Percentiles rank a stretch among this genome's conserved stretches.
Evolutionary conservation across 257 asterid genomes (phyloP).

Genomic region (Ocimum tenuiflorum): DNA sequence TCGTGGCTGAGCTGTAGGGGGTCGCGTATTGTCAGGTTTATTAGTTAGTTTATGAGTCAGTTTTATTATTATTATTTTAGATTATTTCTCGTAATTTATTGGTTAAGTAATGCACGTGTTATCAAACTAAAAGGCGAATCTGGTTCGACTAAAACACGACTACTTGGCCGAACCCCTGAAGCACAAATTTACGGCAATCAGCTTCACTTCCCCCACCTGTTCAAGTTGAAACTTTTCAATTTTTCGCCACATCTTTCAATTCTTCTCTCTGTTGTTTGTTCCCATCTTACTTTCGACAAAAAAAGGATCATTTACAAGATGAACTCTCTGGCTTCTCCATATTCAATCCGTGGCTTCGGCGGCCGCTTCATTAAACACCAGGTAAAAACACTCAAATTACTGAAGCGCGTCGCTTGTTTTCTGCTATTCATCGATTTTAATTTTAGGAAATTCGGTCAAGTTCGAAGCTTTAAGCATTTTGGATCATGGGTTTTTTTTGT

Average conservation of each 20-base stretch:
- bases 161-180: background rate
- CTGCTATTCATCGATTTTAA: background rate
- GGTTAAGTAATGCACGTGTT: too few species aligned
- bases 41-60: too few species aligned
- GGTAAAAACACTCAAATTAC: background rate
- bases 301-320: background rate
- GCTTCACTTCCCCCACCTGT: background rate
- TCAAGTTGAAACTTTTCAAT: background rate
- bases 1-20: too few species aligned
- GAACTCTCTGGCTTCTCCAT: constrained; percentile 17
- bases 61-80: too few species aligned
- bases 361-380: constrained; percentile 10
- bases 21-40: too few species aligned
- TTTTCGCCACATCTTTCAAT: background rate
- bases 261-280: background rate
- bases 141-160: background rate
- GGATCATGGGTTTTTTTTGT: background rate
- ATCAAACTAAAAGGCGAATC: background rate
- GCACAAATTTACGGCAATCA: background rate
- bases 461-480: background rate
- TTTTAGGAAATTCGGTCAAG: background rate
- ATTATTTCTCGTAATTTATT: too few species aligned
- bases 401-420: background rate
- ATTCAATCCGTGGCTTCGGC: constrained; percentile 14
- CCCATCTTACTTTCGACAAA: background rate